phyloP scores from a whole-genome alignment of 192 early-diverging fungal species.

The Rhizophagus sp. region DNA sequence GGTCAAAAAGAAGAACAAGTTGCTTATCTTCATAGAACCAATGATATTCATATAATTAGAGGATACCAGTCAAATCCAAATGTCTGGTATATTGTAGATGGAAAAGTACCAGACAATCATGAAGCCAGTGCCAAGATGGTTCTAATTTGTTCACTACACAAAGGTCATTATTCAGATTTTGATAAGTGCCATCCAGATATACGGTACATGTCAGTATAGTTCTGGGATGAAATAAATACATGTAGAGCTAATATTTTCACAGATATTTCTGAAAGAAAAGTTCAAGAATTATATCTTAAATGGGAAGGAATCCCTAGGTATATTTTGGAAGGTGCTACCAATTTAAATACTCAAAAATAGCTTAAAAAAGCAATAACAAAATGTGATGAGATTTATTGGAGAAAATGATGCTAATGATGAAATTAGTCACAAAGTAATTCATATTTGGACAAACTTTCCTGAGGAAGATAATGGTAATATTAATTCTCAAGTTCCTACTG shows the following conservation, averaged over 20 bases:
- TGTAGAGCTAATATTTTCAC: not conserved
- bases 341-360: not conserved
- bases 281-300: not conserved
- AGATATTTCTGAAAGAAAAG: not conserved
- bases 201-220: not conserved
- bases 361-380: not conserved
- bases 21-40: no score
- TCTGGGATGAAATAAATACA: not conserved
- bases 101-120: not conserved
- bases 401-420: not conserved
- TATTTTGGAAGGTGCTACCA: not conserved
- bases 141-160: not conserved
- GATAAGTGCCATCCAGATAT: not conserved
- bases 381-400: not conserved
- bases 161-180: not conserved
- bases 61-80: not conserved
- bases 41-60: not conserved
- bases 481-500: no score
- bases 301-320: conserved; percentile 15
- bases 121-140: not conserved
- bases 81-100: not conserved
- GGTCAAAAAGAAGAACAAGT: not conserved
- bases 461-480: no score
- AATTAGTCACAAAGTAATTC: not conserved
- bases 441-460: not conserved